These are phyloP conservation scores for Spergularia bocconei DNA, from an alignment of 148 eudicot genomes.

Conservation along the genomic window DNA sequence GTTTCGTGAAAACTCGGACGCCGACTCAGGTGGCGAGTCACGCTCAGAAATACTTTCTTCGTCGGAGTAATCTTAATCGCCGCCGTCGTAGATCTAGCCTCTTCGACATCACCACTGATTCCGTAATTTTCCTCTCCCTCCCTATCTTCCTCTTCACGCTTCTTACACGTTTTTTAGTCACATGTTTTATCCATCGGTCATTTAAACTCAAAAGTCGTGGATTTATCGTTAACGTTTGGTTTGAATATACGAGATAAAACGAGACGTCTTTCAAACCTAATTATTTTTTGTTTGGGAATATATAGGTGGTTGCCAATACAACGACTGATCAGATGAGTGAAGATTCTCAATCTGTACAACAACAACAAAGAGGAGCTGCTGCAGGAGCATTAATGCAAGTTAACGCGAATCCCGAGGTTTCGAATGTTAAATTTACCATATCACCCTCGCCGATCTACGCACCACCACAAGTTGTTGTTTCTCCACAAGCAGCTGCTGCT, in stretches of 20 bases:
- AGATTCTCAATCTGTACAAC: constrained; percentile 6
- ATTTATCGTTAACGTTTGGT: not conserved
- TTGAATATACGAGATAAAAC: too few species aligned
- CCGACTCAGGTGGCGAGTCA: constrained; percentile 88
- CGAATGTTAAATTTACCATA: constrained; percentile 17
- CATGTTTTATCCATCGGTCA: not conserved
- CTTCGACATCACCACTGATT: constrained; percentile 75
- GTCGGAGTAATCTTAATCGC: constrained; percentile 56
- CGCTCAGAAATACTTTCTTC: constrained; percentile 73
- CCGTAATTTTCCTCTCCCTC: constrained; percentile 34
- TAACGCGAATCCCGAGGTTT: constrained; percentile 18
- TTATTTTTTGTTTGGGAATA: not conserved
- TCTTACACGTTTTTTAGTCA: not conserved
- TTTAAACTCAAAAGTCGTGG: not conserved
- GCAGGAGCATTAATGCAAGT: too few species aligned
- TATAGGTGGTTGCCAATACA: constrained; percentile 19
- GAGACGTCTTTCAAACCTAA: too few species aligned
- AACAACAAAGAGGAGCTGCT: too few species aligned
- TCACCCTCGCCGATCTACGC: constrained; percentile 26
- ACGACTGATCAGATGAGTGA: constrained; percentile 17
- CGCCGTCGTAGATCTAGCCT: constrained; percentile 81
- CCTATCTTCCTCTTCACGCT: too few species aligned
- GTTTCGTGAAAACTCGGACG: constrained; percentile 72
- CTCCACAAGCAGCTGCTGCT: constrained; percentile 29
- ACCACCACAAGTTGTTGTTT: constrained; percentile 21